phyloP scores from a whole-genome alignment of 768 basidiomycete genomes.

The Trametes villosa region DNA sequence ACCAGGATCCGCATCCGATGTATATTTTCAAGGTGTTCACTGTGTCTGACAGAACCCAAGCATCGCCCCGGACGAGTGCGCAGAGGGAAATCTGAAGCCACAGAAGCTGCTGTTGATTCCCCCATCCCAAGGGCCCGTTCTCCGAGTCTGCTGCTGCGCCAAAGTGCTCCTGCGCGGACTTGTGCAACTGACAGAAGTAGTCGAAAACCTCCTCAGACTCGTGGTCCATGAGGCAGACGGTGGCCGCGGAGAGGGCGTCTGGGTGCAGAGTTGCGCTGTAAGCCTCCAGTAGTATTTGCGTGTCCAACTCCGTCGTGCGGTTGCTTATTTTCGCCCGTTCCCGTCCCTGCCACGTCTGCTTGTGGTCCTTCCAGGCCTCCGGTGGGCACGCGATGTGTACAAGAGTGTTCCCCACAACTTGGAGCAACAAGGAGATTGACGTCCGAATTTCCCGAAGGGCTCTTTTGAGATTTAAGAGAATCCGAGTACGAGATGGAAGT shows the following conservation, averaged over 20 bases:
- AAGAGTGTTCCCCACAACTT: too few species aligned
- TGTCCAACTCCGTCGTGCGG: not conserved
- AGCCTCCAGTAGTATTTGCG: not conserved
- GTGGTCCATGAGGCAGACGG: not conserved
- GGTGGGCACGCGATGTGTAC: too few species aligned
- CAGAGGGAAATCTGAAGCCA: too few species aligned
- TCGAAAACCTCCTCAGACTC: not conserved
- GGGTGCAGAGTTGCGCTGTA: not conserved
- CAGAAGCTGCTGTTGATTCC: too few species aligned
- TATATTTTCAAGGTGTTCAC: too few species aligned
- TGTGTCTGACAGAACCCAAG: too few species aligned
- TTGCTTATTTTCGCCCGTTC: not conserved
- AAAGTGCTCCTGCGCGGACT: not conserved
- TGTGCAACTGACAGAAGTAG: not conserved
- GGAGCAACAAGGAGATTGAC: too few species aligned
- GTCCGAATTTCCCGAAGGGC: too few species aligned
- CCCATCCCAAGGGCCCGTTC: not conserved
- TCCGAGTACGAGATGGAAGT: too few species aligned
- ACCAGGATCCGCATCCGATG: too few species aligned
- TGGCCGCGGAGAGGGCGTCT: not conserved
- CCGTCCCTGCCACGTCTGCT: not conserved
- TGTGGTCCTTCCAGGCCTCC: not conserved
- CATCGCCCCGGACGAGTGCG: too few species aligned
- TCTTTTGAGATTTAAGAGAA: not conserved
- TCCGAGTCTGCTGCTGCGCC: not conserved